Base-by-base conservation (phyloP, 768 basidiomycete species). In the Termitomyces eurrhizus region DNA sequence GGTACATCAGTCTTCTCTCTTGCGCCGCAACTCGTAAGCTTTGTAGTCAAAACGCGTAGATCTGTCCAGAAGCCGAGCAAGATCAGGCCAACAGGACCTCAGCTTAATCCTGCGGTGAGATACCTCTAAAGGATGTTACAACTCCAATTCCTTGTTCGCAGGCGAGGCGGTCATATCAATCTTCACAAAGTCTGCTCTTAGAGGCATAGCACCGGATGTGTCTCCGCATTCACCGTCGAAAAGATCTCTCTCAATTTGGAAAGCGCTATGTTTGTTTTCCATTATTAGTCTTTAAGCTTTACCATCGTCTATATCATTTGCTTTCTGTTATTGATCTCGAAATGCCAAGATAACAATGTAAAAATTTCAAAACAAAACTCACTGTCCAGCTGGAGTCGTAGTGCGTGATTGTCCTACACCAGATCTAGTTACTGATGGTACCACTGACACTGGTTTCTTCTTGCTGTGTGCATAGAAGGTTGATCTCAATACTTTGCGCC, bases 161-260 rank as follows among this genome's bases (percentile, higher is more conserved):
- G 29, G 29, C 29, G 29, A 29, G 29, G 29, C 4, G 29, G 29
- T 29, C 29, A 29, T 29, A 29, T 29, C 29, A 29, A 29, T 4
- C 29, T 29, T 29, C 29, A 1, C 29, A 29, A 1, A 29, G 29
- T 29, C 21, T 21, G 29, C 29, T 29, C 29, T 29, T 29, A 4
- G 29, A 29, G 29, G 29, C 29, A 29, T 29, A 35, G 54, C 5
- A 59, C 35, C 4, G 46, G 52, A 12, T 41, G 33, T 8, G 14
- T 52, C 35, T 58, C 57, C 36, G 55, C 55, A 29, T 59, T 29
- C 12, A 59, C 54, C 2, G 58, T 49, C 8, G 56, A 21, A 14
- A 58, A 48, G 6, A 63, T 58, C 37, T 56, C 58, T 44, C 58
- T 39, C 14, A 59, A 18, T n/a, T 24, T 39, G 13, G 57, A 42